Percentiles rank a stretch among this genome's conserved stretches.
These are phyloP conservation scores for Sporobolomyces phaffii DNA, from an alignment of 768 basidiomycete genomes.

Conservation along the genomic window DNA sequence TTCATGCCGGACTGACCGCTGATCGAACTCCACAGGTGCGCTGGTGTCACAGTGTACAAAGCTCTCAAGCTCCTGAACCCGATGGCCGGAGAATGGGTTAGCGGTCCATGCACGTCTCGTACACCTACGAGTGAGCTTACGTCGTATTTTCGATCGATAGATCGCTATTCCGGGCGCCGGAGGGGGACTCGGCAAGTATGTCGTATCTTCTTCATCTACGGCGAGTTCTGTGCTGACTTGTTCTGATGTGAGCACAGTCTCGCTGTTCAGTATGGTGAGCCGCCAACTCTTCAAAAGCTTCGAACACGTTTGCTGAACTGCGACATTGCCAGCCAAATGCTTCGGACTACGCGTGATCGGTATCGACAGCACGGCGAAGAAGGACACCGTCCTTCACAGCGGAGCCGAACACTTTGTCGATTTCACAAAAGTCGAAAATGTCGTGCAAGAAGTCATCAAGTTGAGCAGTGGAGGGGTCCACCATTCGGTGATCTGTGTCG, in stretches of 20 bases:
- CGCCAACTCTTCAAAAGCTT: neutral
- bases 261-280: neutral
- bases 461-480: slow-evolving; percentile 25
- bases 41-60: neutral
- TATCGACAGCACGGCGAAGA: slow-evolving; percentile 31
- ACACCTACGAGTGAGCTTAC: no score
- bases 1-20: neutral
- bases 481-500: slow-evolving; percentile 13
- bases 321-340: slow-evolving; percentile 13
- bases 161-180: slow-evolving; percentile 1
- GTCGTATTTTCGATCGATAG: neutral
- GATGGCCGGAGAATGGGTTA: neutral
- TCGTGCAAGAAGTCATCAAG: slow-evolving; percentile 29
- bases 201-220: no score
- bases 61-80: neutral
- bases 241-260: neutral
- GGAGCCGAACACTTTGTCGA: slow-evolving; percentile 38
- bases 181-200: slow-evolving; percentile 8
- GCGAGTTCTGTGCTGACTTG: neutral
- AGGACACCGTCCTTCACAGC: slow-evolving; percentile 3
- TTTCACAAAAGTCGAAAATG: slow-evolving; percentile 21
- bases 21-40: neutral
- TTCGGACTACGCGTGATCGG: slow-evolving; percentile 33
- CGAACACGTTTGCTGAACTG: no score
- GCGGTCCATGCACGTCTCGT: no score